Evolutionary conservation across 306 rosid genomes (phyloP).

Genomic region (Citrullus colocynthis): DNA sequence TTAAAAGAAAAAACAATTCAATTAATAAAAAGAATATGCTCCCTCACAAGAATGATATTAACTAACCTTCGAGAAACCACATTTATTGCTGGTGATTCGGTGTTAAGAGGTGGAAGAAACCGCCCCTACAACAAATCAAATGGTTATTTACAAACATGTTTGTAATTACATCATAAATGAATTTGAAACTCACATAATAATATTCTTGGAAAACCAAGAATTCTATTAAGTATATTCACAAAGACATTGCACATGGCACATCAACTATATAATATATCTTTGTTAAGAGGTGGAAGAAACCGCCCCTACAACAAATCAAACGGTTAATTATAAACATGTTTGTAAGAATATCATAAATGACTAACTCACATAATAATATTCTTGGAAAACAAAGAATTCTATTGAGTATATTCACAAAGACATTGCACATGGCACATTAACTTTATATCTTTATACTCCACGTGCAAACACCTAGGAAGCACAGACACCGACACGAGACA

Average conservation of each 20-base stretch:
- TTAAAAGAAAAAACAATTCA: background rate
- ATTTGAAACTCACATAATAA: background rate
- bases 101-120: conserved; percentile 65
- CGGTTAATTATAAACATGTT: background rate
- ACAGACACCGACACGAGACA: too few relatives aligned
- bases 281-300: conserved; percentile 65
- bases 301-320: conserved; percentile 47
- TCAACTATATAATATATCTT: too few relatives aligned
- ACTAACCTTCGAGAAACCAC: conserved; percentile 76
- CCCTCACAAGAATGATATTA: conserved; percentile 12
- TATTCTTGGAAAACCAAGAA: background rate
- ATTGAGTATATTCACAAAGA: background rate
- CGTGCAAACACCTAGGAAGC: background rate
- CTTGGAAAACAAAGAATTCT: background rate
- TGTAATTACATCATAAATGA: background rate
- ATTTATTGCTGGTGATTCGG: conserved; percentile 81
- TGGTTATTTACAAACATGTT: background rate
- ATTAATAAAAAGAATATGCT: background rate
- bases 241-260: background rate
- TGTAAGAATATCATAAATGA: background rate
- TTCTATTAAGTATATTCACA: background rate
- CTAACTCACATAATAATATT: background rate
- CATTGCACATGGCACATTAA: background rate
- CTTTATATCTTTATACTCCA: background rate
- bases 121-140: conserved; percentile 47